A percentile compares a stretch with the other conserved stretches of the same genome.
These are phyloP conservation scores for Silene noctiflora DNA, from an alignment of 179 eudicot species.

Conservation along the genomic window DNA sequence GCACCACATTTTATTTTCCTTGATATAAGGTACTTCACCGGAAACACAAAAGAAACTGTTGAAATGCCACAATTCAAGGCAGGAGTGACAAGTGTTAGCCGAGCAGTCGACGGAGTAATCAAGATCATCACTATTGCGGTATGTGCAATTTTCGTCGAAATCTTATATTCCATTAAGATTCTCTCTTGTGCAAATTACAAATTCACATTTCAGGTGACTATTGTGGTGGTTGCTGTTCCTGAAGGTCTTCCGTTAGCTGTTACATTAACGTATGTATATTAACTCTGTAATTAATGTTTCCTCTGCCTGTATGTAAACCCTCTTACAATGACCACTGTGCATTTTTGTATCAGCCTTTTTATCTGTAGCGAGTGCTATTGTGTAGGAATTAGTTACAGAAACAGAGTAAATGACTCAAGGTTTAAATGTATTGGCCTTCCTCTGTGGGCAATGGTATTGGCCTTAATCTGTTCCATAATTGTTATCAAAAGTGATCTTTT, in stretches of 20 bases:
- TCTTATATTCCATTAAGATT: slow-evolving; percentile 4
- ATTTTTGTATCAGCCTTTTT: not conserved
- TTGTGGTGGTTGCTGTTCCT: slow-evolving; percentile 94
- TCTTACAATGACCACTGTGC: not conserved
- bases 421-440: not conserved
- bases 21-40: slow-evolving; percentile 64
- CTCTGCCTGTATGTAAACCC: not conserved
- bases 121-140: slow-evolving; percentile 90
- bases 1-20: not conserved
- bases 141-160: slow-evolving; percentile 28
- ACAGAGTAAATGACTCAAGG: not conserved
- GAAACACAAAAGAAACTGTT: slow-evolving; percentile 45
- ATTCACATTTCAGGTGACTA: slow-evolving; percentile 63
- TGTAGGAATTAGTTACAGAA: not conserved
- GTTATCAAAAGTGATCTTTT: too few relatives aligned
- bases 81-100: slow-evolving; percentile 55
- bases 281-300: not conserved
- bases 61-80: slow-evolving; percentile 44
- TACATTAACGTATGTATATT: slow-evolving; percentile 74
- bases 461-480: too few relatives aligned
- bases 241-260: slow-evolving; percentile 99
- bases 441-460: not conserved
- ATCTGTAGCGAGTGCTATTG: not conserved
- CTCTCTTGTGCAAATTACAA: slow-evolving; percentile 2
- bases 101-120: slow-evolving; percentile 71